These are phyloP conservation scores for Alnus rubra DNA, from an alignment of 306 rosid species.

Conservation along the genomic window DNA sequence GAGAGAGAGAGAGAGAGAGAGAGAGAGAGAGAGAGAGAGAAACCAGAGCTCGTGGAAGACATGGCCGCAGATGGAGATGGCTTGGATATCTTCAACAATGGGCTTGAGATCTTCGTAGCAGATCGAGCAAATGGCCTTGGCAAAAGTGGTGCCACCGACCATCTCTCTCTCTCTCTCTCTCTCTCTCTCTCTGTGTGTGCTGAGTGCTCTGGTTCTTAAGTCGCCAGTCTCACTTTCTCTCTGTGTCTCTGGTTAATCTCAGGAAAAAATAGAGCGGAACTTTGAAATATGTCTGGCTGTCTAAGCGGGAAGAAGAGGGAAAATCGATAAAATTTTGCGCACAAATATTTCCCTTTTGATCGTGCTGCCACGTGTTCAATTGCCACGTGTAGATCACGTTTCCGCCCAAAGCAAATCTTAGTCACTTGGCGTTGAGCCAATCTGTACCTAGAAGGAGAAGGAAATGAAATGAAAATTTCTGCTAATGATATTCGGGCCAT, in stretches of 20 bases:
- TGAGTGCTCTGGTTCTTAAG: neutral
- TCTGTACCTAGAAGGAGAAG: no score
- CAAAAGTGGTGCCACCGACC: slow-evolving; percentile 43
- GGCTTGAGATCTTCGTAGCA: slow-evolving; percentile 91
- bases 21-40: neutral
- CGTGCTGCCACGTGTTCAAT: no score
- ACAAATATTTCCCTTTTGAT: no score
- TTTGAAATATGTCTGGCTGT: neutral
- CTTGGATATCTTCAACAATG: slow-evolving; percentile 78
- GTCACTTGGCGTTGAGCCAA: no score
- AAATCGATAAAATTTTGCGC: neutral
- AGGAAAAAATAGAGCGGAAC: slow-evolving; percentile 23
- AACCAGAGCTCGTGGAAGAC: slow-evolving; percentile 98
- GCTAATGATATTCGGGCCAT: no score
- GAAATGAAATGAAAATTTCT: no score
- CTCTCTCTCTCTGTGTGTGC: no score
- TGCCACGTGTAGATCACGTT: no score
- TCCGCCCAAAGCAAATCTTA: no score
- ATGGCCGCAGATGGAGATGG: slow-evolving; percentile 81
- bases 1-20: no score
- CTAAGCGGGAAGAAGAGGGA: neutral
- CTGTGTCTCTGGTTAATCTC: neutral
- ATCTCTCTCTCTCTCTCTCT: slow-evolving; percentile 28
- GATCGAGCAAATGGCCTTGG: slow-evolving; percentile 78
- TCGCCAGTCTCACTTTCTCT: neutral